Base-by-base conservation (phyloP, 208 protist species). In the Strigomonas culicis region DNA sequence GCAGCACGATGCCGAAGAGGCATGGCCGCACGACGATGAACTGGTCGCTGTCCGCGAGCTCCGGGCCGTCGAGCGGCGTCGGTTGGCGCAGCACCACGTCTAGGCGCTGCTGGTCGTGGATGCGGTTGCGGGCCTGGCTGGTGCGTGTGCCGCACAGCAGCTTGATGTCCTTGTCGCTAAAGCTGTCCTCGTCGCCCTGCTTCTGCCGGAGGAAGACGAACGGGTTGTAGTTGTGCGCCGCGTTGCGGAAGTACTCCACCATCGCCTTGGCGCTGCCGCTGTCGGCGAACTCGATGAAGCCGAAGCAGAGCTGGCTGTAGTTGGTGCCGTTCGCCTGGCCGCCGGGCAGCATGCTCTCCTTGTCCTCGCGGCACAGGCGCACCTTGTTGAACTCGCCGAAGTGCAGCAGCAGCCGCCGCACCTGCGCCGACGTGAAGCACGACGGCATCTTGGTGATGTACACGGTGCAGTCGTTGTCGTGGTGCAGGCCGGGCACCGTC, bases 311-410 rank as follows among this genome's bases (percentile, higher is more conserved):
- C 21, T 64, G 64, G 36, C 59, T 64, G 58, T 83, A 63, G 64
- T 66, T 68, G 24, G 68, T 69, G 41, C 47, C 67, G 13, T 61
- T 52, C n/a, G 70, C 34, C 22, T 70, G 55, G 68, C 72, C 46
- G 63, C 67, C 8, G 67, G 36, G 15, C 52, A 51, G 61, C 19
- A 49, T 59, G 46, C 64, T 69, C 57, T 93, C 80, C 78, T 87
- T 89, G 31, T 93, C 86, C 55, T 89, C 82, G 41, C 75, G 68
- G 66, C 77, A 88, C 15, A 94, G 72, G 15, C 88, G 88, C 21
- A 94, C 88, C 70, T 94, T 94, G 49, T 85, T 88, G 59, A 94
- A 77, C 27, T 88, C 79, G n/a, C 88, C 88, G 59, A 92, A 94
- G 60, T 90, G 75, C 39, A 74, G 49, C 13, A 94, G 70, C 52